Percentiles rank a stretch among this genome's conserved stretches.
Conservation (phyloP, 176 grass and related monocot genomes). For the Avena insularis region DNA sequence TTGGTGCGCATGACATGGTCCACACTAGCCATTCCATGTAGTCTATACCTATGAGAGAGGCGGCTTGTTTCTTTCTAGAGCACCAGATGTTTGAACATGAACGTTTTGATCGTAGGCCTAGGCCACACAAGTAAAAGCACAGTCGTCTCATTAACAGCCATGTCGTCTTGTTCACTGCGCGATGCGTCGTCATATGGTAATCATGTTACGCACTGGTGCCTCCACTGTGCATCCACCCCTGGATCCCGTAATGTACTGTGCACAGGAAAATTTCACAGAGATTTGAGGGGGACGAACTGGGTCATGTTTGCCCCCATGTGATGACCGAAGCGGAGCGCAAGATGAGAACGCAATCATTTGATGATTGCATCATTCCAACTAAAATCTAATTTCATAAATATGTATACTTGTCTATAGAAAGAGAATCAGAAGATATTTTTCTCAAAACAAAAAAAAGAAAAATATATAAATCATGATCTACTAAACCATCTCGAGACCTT, state of each 20-base stretch:
- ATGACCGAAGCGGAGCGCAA: not conserved
- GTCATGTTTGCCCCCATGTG: not conserved
- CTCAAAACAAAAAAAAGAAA: no score
- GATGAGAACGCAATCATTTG: not conserved
- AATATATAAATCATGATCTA: no score
- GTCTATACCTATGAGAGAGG: not conserved
- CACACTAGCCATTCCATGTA: not conserved
- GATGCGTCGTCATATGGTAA: not conserved
- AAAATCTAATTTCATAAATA: no score
- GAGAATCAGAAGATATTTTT: no score
- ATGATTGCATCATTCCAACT: not conserved
- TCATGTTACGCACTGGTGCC: not conserved
- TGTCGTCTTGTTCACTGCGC: conserved; percentile 13
- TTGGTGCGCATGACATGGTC: not conserved
- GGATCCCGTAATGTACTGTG: not conserved
- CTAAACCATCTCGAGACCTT: no score
- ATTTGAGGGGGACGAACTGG: not conserved
- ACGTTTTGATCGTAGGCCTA: not conserved
- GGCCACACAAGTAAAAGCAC: not conserved
- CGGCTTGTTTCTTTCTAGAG: not conserved
- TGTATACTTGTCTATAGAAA: no score
- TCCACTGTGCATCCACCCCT: not conserved
- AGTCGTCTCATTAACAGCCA: not conserved
- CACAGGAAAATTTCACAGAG: not conserved
- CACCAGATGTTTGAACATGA: not conserved